Evolutionary conservation across 1,284 basidiomycete species (phyloP).

Genomic region (Heterobasidion parviporum): DNA sequence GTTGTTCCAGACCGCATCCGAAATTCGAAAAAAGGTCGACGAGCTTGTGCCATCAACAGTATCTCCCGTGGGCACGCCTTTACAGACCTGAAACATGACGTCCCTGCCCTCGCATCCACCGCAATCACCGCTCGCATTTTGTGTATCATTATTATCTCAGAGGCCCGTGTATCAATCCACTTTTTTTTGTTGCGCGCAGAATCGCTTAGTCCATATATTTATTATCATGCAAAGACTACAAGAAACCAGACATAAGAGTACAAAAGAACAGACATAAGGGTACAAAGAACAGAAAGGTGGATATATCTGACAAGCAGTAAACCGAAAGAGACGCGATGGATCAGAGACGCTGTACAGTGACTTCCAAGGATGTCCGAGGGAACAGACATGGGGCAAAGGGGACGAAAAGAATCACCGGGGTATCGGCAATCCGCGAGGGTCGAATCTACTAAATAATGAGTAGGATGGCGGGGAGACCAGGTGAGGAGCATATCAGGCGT

Average conservation of each 20-base stretch:
- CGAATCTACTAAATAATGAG: not conserved
- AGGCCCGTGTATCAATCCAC: too few species aligned
- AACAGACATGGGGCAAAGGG: not conserved
- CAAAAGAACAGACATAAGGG: not conserved
- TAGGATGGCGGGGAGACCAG: not conserved
- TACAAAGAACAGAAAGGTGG: not conserved
- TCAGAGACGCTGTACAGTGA: not conserved
- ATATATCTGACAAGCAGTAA: not conserved
- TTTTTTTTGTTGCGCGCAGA: too few species aligned
- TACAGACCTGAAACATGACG: constrained; percentile 1
- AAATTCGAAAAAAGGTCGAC: constrained; percentile 67
- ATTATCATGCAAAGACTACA: too few species aligned
- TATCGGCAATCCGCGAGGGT: not conserved
- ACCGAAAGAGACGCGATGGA: not conserved
- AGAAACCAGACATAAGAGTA: too few species aligned
- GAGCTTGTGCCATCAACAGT: constrained; percentile 45
- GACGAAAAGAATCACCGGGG: not conserved
- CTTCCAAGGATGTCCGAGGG: not conserved
- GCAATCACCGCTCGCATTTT: not conserved
- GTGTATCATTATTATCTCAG: not conserved
- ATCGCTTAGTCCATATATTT: too few species aligned
- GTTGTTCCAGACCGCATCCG: constrained; percentile 46
- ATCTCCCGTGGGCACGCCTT: constrained; percentile 9
- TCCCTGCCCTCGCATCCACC: not conserved
- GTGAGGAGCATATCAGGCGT: not conserved